Evolutionary conservation across 345 rosid species (phyloP), one percentile per base, ranked within the genome.

Genomic region (Clarkia xantiana): DNA sequence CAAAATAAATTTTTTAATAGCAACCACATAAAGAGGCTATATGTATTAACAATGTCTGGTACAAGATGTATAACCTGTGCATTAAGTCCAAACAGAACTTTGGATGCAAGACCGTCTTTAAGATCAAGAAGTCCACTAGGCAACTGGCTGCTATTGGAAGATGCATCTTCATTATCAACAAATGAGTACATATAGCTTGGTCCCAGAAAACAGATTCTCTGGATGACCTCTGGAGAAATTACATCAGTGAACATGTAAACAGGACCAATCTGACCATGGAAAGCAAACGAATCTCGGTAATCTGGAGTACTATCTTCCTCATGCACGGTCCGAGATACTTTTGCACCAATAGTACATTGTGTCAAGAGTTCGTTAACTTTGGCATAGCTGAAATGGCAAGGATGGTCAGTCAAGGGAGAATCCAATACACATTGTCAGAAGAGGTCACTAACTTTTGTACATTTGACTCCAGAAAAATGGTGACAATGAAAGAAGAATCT

Each of bases 131-230:
- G 63, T 48, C 84, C 91, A 79, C 86, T 76, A 29, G 82, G 78
- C 57, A 80, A 42, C 55, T 77, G 77, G 57, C 53, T 78, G 57
- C 72, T 77, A 69, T 67, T 66, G 62, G 61, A 55, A 45, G 81
- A 63, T 49, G 77, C 63, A 60, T 73, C 76, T 65, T 85, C 90
- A 63, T 75, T 79, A 59, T 89, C 94, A 60, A 80, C 78, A 75
- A 89, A 89, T 12, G 91, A 79, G 62, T 89, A 89, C 97, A 85
- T 89, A 61, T 89, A 89, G 76, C 95, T 85, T 58, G 95, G 94
- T 65, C 97, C 97, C 6, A 89, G 76, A 13, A 76, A 75, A 76
- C 77, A 62, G 42, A 89, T 68, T 44, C 81, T 83, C 71, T 75
- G 80, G 61, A 85, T 81, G 62, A 80, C 83, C 79, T 85, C 97